Evolutionary conservation across 192 early-diverging fungal genomes (phyloP).

Genomic region (Backusella tuberculispora): DNA sequence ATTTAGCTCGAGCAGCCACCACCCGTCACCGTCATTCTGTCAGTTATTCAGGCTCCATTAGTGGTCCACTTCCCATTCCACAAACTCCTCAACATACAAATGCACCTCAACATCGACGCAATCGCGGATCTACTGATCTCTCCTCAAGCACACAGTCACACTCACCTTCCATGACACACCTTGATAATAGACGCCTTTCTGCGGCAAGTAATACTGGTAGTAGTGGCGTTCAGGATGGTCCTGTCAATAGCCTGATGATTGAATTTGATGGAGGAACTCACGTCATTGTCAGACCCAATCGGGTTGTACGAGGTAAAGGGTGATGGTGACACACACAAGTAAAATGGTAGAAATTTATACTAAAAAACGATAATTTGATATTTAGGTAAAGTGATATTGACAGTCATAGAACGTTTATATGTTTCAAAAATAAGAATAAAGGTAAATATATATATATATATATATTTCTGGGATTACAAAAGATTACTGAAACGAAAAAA

Average conservation of each 20-base stretch:
- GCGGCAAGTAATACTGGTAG: background rate
- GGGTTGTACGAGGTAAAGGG: slow-evolving; percentile 41
- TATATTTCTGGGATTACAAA: background rate
- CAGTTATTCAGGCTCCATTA: no score
- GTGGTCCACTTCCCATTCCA: background rate
- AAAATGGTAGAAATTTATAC: background rate
- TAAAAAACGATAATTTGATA: background rate
- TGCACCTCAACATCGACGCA: background rate
- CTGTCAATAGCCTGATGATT: slow-evolving; percentile 17
- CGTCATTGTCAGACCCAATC: slow-evolving; percentile 44
- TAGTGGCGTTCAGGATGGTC: background rate
- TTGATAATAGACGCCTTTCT: background rate
- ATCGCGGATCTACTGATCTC: background rate
- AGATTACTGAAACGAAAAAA: no score
- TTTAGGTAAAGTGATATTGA: slow-evolving; percentile 39
- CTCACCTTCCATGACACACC: background rate
- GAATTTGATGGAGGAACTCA: slow-evolving; percentile 48
- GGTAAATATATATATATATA: slow-evolving; percentile 16
- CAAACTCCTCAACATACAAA: slow-evolving; percentile 14
- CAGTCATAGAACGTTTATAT: slow-evolving; percentile 34
- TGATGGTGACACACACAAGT: background rate
- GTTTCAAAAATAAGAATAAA: slow-evolving; percentile 42
- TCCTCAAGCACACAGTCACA: background rate
- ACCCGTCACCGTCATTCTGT: background rate
- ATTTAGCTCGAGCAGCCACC: slow-evolving; percentile 12